Base-by-base conservation (phyloP, 164 flowering plant species). In the Aristolochia fimbriata region DNA sequence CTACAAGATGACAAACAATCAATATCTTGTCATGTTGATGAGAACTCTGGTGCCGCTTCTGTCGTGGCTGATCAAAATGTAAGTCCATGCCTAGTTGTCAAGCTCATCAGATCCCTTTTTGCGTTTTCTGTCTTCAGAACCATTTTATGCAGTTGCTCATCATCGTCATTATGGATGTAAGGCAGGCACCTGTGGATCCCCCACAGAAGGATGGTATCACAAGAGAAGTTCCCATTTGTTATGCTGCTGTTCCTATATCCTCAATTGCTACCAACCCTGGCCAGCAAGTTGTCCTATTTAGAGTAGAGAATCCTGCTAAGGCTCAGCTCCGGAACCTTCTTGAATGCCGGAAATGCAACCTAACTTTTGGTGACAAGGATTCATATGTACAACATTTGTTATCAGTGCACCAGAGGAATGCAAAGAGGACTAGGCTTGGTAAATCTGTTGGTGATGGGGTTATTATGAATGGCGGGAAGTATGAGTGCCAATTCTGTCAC, bases 401-500 rank as follows among this genome's bases (percentile, higher is more conserved):
- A 45, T 70, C 83, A 47, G 68, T 71, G 57, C 96, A 91, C 69
- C 81, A 81, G 65, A 79, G 74, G 73, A 78, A 80, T 57, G 74
- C 84, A 20, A 81, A 78, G 73, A 77, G 77, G 67, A 75, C 71
- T 62, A 70, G 80, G 53, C 71, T 81, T 69, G 83, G 90, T 63
- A 70, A 83, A 61, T 73, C 86, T 41, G 78, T 83, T 62, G 80
- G 84, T 10, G 87, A 83, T 67, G 91, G 90, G 50, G 87, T 86
- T 47, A 81, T 86, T 59, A 65, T 86, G 45, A 80, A 67, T 66
- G 84, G 80, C 71, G 92, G 90, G 49, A 84, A 81, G 64, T 86
- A 60, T 67, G 86, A 84, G 73, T 84, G 97, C 71, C 91, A 87
- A 69, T 76, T 87, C 67, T 89, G 97, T 69, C 90, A 85, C 58